These are phyloP conservation scores for Powellomyces hirtus DNA, from an alignment of 192 early-diverging fungal species.

Conservation along the genomic window DNA sequence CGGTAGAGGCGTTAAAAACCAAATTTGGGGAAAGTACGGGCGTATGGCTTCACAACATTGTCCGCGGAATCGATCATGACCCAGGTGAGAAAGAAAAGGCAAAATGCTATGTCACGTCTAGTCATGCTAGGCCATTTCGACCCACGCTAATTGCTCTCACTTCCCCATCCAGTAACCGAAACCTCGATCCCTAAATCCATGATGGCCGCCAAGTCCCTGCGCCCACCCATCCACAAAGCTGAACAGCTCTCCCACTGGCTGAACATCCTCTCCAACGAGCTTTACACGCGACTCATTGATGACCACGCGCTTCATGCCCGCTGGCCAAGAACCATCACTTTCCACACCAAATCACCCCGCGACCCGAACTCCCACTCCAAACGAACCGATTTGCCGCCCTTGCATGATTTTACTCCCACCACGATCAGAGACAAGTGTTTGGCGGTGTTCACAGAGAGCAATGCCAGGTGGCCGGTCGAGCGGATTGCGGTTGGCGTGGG, in stretches of 20 bases:
- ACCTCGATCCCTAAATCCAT: slow-evolving; percentile 27
- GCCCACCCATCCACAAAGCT: slow-evolving; percentile 27
- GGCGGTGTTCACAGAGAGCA: neutral
- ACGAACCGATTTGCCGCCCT: slow-evolving; percentile 17
- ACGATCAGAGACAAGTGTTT: slow-evolving; percentile 1
- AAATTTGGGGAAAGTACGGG: slow-evolving; percentile 56
- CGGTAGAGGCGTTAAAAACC: slow-evolving; percentile 43
- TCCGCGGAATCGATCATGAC: slow-evolving; percentile 57
- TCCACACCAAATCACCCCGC: slow-evolving; percentile 11
- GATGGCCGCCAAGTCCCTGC: slow-evolving; percentile 24
- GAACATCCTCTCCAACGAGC: slow-evolving; percentile 48
- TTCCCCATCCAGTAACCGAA: slow-evolving; percentile 14
- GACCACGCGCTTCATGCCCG: slow-evolving; percentile 48
- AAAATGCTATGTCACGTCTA: too few species aligned
- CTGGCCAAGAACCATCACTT: slow-evolving; percentile 53
- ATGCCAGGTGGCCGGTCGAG: neutral
- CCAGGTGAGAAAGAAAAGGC: neutral
- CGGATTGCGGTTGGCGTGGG: slow-evolving; percentile 6
- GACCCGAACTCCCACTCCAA: neutral
- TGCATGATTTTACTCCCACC: slow-evolving; percentile 1
- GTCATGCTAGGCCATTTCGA: neutral
- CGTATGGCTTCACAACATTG: slow-evolving; percentile 59
- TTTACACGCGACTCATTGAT: slow-evolving; percentile 47
- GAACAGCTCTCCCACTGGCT: slow-evolving; percentile 49
- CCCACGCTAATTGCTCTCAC: too few species aligned